Base-by-base conservation (phyloP, 257 asterid genomes). In the Solanum sitiens region DNA sequence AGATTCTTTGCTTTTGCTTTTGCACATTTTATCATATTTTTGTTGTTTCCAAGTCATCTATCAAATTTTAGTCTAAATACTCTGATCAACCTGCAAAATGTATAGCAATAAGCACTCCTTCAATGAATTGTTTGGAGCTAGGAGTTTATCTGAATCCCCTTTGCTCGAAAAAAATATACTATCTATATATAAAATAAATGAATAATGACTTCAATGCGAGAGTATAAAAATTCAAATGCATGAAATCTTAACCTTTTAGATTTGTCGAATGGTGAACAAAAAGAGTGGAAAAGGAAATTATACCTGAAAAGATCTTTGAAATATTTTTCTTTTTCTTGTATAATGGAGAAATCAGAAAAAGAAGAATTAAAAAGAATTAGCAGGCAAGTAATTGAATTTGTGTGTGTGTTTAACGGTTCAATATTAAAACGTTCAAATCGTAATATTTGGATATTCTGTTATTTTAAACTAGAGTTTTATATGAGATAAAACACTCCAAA, bases 11-110 rank as follows among this genome's bases (percentile, higher is more conserved):
- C 88, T 88, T 68, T 90, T 89, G 85, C 86, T 87, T 30, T 91
- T 73, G 47, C 92, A 93, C 96, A 94, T 93, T 45, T 85, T 90
- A 59, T 86, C 79, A 82, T 82, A 50, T 30, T 50, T 80, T 80
- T 30, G 30, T 32, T 88, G 27, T 86, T 70, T 40, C 71, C 30
- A 82, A 50, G 25, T 32, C 85, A 79, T 79, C 15, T 50, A 30
- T 80, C 30, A 47, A 50, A 10, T 20, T 16, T 30, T 50, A 82
- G 30, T 67, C 53, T 37, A 37, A 27, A 8, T 37, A 37, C 50
- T 74, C 79, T 77, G 65, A 47, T 82, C 45, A 82, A 32, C 85
- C 85, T 82, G 85, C 42, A 79, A 79, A 44, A 45, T 16, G 20
- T 45, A 30, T 18, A 18, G 85, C 40, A 47, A 30, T n/a, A 39